A percentile compares a stretch with the other conserved stretches of the same genome.
phyloP scores from a whole-genome alignment of 371 early-diverging fungal species.

The Fennellomyces sp. region DNA sequence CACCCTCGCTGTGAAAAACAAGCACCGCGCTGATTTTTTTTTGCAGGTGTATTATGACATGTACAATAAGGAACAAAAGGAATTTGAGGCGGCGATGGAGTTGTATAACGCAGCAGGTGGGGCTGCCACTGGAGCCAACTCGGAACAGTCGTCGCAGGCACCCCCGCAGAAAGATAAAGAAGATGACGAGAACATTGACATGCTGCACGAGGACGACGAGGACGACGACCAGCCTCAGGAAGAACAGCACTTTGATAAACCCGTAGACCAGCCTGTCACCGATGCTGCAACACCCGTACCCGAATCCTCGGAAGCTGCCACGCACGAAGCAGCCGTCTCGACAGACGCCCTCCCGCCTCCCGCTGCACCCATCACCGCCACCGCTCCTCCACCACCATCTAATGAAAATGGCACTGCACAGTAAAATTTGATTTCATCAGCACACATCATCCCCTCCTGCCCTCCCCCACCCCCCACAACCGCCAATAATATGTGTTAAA shows the following conservation, averaged over 20 bases:
- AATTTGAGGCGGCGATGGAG: constrained; percentile 46
- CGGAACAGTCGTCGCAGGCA: not conserved
- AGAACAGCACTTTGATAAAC: not conserved
- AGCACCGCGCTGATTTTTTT: not conserved
- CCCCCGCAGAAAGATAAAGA: constrained; percentile 29
- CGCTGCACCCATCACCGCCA: not conserved
- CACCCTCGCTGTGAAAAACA: not conserved
- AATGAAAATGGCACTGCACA: not conserved
- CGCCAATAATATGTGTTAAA: too few species aligned
- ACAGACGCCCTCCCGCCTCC: too few species aligned
- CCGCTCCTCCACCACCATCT: not conserved
- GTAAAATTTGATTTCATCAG: not conserved
- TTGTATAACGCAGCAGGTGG: constrained; percentile 34
- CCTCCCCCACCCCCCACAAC: not conserved
- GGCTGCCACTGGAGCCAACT: not conserved
- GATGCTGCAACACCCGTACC: not conserved
- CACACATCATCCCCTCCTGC: not conserved
- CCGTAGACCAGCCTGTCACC: not conserved
- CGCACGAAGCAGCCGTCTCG: too few species aligned
- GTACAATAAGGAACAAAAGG: constrained; percentile 46
- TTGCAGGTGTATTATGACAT: constrained; percentile 43
- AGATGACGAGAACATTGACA: constrained; percentile 38
- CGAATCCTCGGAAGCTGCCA: not conserved
- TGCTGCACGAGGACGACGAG: constrained; percentile 15
- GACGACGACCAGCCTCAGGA: not conserved